phyloP scores from a whole-genome alignment of 2,329 filamentous ascomycete genomes.

The Colletotrichum sansevieriae region DNA sequence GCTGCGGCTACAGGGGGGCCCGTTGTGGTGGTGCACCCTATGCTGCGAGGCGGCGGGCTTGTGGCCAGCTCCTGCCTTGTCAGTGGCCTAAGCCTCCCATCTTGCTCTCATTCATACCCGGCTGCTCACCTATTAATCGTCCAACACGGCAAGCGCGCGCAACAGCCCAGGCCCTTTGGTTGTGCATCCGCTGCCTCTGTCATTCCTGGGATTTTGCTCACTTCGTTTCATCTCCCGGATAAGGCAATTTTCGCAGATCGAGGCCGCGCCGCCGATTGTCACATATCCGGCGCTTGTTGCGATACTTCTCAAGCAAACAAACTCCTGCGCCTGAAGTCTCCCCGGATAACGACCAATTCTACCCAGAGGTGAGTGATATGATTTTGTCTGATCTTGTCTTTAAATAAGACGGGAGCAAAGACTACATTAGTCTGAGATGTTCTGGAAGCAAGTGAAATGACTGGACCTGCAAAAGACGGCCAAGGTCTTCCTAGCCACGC shows the following conservation, averaged over 20 bases:
- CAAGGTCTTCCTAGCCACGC: background rate
- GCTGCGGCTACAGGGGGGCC: slow-evolving; percentile 35
- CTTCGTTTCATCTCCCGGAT: background rate
- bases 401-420: background rate
- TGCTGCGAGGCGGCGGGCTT: slow-evolving; percentile 40
- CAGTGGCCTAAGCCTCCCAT: slow-evolving; percentile 41
- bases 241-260: background rate
- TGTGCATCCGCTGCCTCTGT: slow-evolving; percentile 16
- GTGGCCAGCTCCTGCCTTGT: slow-evolving; percentile 41
- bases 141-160: slow-evolving; percentile 18
- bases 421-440: background rate
- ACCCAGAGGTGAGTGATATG: background rate
- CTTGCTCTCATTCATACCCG: slow-evolving; percentile 35
- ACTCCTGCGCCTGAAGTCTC: slow-evolving; percentile 1
- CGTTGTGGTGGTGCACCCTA: slow-evolving; percentile 37
- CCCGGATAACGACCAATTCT: background rate
- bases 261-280: slow-evolving; percentile 10
- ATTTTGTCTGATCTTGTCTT: background rate
- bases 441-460: background rate
- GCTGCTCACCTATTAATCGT: slow-evolving; percentile 34
- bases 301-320: slow-evolving; percentile 12
- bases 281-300: slow-evolving; percentile 15
- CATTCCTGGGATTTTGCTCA: background rate
- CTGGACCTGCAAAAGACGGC: background rate
- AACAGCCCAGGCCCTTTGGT: slow-evolving; percentile 21